Evolutionary conservation across 148 eudicot species (phyloP).

Genomic region (Cornus kousa): DNA sequence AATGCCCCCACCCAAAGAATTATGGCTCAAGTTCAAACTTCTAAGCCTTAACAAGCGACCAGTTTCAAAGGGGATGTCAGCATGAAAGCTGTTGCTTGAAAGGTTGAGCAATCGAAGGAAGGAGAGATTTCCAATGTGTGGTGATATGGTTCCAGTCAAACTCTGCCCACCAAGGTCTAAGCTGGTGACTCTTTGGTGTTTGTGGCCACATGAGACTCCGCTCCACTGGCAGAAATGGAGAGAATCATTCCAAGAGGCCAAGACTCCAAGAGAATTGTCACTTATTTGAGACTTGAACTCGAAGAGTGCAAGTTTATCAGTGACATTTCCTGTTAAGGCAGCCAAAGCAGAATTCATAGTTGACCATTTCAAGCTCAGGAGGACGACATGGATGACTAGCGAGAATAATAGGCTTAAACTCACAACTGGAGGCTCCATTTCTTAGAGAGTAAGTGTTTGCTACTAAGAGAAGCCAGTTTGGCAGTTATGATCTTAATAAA

Average conservation of each 20-base stretch:
- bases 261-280: conserved; percentile 8
- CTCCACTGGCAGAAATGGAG: conserved; percentile 29
- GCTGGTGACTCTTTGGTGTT: conserved; percentile 18
- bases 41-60: conserved; percentile 24
- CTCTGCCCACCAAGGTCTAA: conserved; percentile 14
- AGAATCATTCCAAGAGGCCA: conserved; percentile 33
- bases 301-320: conserved; percentile 9
- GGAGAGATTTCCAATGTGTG: conserved; percentile 32
- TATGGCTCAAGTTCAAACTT: conserved; percentile 20
- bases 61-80: conserved; percentile 27
- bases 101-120: conserved; percentile 23
- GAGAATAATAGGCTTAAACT: neutral
- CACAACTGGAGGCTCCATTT: neutral
- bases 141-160: conserved; percentile 26
- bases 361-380: neutral
- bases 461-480: neutral
- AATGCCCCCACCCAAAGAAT: conserved; percentile 24
- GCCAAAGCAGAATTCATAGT: neutral
- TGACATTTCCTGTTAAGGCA: neutral
- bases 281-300: conserved; percentile 9
- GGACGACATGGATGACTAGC: neutral
- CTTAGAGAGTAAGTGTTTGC: neutral
- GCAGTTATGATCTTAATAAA: neutral
- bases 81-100: conserved; percentile 30
- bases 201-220: conserved; percentile 25